Evolutionary conservation across 1,139 yeast species (phyloP).

Genomic region (Kodamaea ohmeri): DNA sequence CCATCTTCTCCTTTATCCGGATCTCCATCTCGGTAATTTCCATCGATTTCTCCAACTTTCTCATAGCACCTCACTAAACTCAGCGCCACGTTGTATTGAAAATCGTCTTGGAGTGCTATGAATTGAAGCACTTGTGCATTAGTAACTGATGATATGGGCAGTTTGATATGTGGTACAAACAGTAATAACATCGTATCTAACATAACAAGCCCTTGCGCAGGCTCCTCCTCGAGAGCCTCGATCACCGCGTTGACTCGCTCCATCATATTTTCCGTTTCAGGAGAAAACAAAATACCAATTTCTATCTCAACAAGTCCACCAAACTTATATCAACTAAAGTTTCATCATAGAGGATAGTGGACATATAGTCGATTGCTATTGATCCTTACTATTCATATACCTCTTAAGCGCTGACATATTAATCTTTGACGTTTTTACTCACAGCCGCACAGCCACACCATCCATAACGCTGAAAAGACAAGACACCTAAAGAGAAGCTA

Average conservation of each 20-base stretch:
- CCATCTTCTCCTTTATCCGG: neutral
- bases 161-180: conserved; percentile 22
- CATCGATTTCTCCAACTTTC: conserved; percentile 7
- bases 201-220: conserved; percentile 8
- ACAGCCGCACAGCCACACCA: too few relatives aligned
- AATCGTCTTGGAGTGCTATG: conserved; percentile 45
- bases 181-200: conserved; percentile 16
- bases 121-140: neutral
- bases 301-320: too few relatives aligned
- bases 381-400: too few relatives aligned
- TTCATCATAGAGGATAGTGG: too few relatives aligned
- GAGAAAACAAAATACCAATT: neutral
- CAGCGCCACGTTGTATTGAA: conserved; percentile 47
- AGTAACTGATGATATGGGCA: conserved; percentile 1
- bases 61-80: conserved; percentile 31
- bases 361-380: too few relatives aligned
- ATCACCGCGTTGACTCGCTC: conserved; percentile 11
- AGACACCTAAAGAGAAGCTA: too few relatives aligned
- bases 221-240: conserved; percentile 18
- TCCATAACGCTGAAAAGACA: too few relatives aligned
- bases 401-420: too few relatives aligned
- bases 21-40: too few relatives aligned
- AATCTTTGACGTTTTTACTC: too few relatives aligned
- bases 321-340: too few relatives aligned
- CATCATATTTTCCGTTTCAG: neutral